Evolutionary conservation across 495 filamentous ascomycete species (phyloP).

Genomic region (Rhizodiscina lignyota): DNA sequence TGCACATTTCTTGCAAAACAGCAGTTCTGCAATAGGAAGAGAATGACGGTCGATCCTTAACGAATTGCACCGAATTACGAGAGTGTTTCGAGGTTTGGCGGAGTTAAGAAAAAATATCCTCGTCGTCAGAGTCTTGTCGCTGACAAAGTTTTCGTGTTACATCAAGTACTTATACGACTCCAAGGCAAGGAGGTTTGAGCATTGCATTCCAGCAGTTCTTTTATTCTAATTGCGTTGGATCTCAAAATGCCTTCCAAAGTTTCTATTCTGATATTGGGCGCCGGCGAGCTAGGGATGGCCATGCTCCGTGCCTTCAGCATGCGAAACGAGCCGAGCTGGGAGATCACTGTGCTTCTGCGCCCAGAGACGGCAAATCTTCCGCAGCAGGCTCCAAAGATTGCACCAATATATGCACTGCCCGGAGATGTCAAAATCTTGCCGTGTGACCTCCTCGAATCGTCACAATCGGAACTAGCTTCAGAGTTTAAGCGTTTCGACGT

Average conservation of each 20-base stretch:
- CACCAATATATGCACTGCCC: conserved; percentile 15
- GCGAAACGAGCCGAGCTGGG: conserved; percentile 6
- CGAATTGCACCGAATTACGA: too few relatives aligned
- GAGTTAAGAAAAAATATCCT: too few relatives aligned
- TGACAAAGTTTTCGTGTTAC: too few relatives aligned
- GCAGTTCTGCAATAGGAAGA: too few relatives aligned
- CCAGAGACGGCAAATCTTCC: background rate
- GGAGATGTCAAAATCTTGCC: conserved; percentile 21
- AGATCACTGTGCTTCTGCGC: conserved; percentile 34
- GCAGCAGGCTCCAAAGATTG: conserved; percentile 19
- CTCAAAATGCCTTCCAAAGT: background rate
- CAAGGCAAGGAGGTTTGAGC: too few relatives aligned
- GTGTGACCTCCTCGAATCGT: conserved; percentile 29
- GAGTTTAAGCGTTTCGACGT: conserved; percentile 31
- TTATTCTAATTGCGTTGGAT: too few relatives aligned
- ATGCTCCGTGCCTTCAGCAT: conserved; percentile 30
- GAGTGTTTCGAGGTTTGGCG: too few relatives aligned
- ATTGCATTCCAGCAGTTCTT: too few relatives aligned
- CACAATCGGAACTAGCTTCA: conserved; percentile 21
- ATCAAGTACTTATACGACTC: too few relatives aligned
- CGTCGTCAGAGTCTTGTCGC: too few relatives aligned
- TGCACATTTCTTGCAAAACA: too few relatives aligned
- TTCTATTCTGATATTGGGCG: conserved; percentile 40
- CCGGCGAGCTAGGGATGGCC: conserved; percentile 41
- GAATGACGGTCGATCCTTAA: too few relatives aligned